Base-by-base conservation (phyloP, 108 stramenopile genomes). In the Poteriospumella lacustris region DNA sequence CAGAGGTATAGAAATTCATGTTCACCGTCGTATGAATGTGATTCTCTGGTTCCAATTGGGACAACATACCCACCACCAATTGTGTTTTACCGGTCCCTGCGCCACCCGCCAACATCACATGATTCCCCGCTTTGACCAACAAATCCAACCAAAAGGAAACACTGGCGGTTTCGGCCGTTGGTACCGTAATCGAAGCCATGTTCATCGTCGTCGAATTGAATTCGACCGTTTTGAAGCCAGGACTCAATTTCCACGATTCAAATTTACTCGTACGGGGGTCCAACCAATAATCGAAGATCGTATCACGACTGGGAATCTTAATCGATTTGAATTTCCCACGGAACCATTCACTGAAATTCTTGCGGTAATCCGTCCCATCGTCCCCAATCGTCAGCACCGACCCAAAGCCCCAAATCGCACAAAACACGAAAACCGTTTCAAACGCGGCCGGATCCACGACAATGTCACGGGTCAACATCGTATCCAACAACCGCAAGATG, bases 61-160 rank as follows among this genome's bases (percentile, higher is more conserved):
- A 62, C 19, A 88, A 59, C 78, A 89, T 78, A 26, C 84, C 85
- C 12, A 72, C 79, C 34, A 85, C 81, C 28, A 84, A 43, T 59
- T 89, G 85, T 28, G 90, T 87, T 75, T 90, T 90, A 12, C 90
- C 90, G 12, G 89, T 89, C 9, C 90, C 90, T 39, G 89, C 85
- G 26, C 87, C 86, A 0, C 90, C 90, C 5, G 85, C 89, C 29
- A 90, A 83, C 88, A 90, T 87, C 29, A 89, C 80, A 1, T 88
- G 81, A 39, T 78, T 77, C 0, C 75, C 78, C 79, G 68, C 72
- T 26, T 76, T 72, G 39, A 90, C 85, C 29, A 87, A 43, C 26
- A 79, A 43, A n/a, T 87, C 64, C 80, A 90, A 79, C 87, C 89
- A 88, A 59, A 76, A 89, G 0, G 83, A 82, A 31, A 88, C 85